Evolutionary conservation across 371 early-diverging fungal species (phyloP), one percentile per base, ranked within the genome.

Genomic region (Apophysomyces variabilis): DNA sequence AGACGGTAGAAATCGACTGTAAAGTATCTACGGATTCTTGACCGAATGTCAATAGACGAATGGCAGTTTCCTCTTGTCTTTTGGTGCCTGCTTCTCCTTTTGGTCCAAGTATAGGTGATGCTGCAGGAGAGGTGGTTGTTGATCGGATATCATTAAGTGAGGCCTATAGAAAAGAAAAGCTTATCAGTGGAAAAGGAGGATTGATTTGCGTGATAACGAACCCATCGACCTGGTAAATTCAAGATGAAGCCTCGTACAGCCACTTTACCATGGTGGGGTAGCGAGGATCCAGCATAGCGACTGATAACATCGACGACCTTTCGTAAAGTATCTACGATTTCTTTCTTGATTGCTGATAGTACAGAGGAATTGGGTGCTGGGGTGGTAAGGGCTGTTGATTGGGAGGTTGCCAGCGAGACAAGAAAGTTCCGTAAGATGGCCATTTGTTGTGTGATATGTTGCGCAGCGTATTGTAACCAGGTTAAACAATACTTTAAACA

Each of bases 231-330:
- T 4, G 97, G 97, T 65, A 97, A 79, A 12, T 84, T 82, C 26
- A 97, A 76, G 56, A 97, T 95, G 65, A 95, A 90, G 14, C 84
- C 87, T 14, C 95, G 87, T 3, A 97, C 96, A 38, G 84, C 86
- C 59, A 84, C 75, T 65, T 92, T 84, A 18, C 95, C 93, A 47
- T 92, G 91, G 14, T 87, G 89, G 3, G 95, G 94, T 37, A 97
- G 75, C 58, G 91, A 90, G 5, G 89, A 78, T 14, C 92, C 89
- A 5, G 96, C 96, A 71, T 97, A 94, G 64, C 89, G 85, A 47
- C 91, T 91, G 58, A 97, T 85, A 21, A 96, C 88, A n/a, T 90
- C 93, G 4, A 97, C 93, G 0, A 95, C 97, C 59, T 89, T 89
- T 57, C 94, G 85, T 36, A 97, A 77, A 0, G 95, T 95, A 41